A percentile compares a stretch with the other conserved stretches of the same genome.
Conservation (phyloP, 768 basidiomycete species). For the Phlebiopsis flavidoalba region DNA sequence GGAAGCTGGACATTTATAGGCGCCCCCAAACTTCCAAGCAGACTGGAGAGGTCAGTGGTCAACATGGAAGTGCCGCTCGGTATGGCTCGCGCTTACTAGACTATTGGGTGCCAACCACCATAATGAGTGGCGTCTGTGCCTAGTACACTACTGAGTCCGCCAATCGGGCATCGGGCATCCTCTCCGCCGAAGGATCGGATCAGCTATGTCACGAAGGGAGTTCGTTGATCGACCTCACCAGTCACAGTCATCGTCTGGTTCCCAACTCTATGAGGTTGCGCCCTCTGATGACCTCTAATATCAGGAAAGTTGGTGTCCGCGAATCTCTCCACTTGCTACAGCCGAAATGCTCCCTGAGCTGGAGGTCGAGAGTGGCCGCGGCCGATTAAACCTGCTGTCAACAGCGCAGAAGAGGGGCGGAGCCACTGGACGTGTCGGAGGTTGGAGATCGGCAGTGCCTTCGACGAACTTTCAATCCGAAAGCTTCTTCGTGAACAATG, state of each 20-base stretch:
- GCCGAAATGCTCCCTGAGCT: constrained; percentile 76
- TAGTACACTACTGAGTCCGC: constrained; percentile 71
- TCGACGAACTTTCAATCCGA: constrained; percentile 91
- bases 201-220: constrained; percentile 90
- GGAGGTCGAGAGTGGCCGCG: constrained; percentile 84
- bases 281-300: constrained; percentile 20
- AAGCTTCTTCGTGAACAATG: constrained; percentile 90
- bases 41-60: constrained; percentile 95
- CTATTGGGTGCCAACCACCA: neutral
- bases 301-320: neutral
- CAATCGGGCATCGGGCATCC: constrained; percentile 56
- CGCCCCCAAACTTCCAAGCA: constrained; percentile 71
- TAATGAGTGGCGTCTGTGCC: neutral
- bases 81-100: constrained; percentile 33
- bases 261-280: constrained; percentile 45
- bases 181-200: constrained; percentile 84
- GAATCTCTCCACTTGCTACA: constrained; percentile 21
- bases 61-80: constrained; percentile 88
- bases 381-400: constrained; percentile 61
- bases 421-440: constrained; percentile 52
- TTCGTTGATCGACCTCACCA: constrained; percentile 89
- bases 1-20: constrained; percentile 87
- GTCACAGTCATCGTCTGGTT: constrained; percentile 57
- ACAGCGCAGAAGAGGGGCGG: constrained; percentile 66
- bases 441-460: constrained; percentile 67